Conservation (phyloP, 805 yeast species). For the Ogataea henricii region DNA sequence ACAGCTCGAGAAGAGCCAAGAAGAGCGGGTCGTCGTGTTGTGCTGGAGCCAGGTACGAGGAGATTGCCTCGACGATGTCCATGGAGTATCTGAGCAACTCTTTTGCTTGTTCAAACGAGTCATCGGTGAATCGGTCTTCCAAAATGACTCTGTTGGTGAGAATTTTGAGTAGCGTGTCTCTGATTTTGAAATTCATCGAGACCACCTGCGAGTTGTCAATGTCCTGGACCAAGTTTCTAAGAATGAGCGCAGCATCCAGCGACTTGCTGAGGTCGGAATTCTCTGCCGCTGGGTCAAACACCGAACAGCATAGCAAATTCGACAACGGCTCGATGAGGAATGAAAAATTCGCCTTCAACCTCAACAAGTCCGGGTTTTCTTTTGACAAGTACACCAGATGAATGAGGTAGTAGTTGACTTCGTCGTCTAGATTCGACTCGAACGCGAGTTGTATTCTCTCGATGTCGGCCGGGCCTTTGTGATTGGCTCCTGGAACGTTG, state of each 20-base stretch:
- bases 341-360: constrained; percentile 42
- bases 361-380: constrained; percentile 40
- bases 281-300: constrained; percentile 20
- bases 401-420: constrained; percentile 70
- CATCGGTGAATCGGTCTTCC: constrained; percentile 33
- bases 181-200: constrained; percentile 47
- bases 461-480: constrained; percentile 62
- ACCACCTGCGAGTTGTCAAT: constrained; percentile 77
- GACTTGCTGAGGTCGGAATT: constrained; percentile 31
- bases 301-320: constrained; percentile 21
- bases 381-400: constrained; percentile 50
- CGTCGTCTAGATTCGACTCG: constrained; percentile 61
- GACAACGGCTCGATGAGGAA: constrained; percentile 41
- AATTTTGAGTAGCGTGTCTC: constrained; percentile 47
- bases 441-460: constrained; percentile 72
- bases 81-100: constrained; percentile 69
- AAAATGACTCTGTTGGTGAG: constrained; percentile 36
- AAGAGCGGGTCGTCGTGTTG: constrained; percentile 70
- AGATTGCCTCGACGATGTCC: constrained; percentile 82
- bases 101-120: constrained; percentile 37
- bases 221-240: constrained; percentile 85
- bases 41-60: constrained; percentile 80
- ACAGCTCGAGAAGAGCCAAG: constrained; percentile 50
- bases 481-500: constrained; percentile 37
- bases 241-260: constrained; percentile 58